Evolutionary conservation across 306 rosid genomes (phyloP), one percentile per base, ranked within the genome.

Genomic region (Cucumis hystrix): DNA sequence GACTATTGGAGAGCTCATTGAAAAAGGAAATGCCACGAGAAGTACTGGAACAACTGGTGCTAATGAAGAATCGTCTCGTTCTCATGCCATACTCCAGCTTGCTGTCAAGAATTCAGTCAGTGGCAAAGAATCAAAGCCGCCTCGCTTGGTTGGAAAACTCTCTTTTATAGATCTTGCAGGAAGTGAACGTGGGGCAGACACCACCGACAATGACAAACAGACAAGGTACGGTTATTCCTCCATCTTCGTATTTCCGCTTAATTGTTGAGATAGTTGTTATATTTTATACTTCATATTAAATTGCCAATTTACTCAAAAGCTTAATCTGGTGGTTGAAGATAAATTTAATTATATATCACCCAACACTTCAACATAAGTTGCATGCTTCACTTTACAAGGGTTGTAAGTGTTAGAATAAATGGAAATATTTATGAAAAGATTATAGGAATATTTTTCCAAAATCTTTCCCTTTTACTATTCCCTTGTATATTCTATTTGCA

Each of bases 131-230:
- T 83, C 97, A 79, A 96, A 92, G 84, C 96, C 98, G 71, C 93
- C 97, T 37, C 98, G 97, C 40, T 61, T 83, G 79, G 91, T 96
- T 54, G 99, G 99, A 74, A 96, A 96, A 83, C 97, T 96, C 75
- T 96, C 99, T 67, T 96, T 96, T 85, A 96, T 96, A 79, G 99
- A 96, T 83, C 99, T 96, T 77, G 99, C 99, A 54, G 99, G 99
- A 88, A 96, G 99, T 81, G 99, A 96, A 84, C 98, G 99, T 33
- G 99, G 99, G 79, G 99, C 99, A n/a, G 99, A 96, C 79, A 96
- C 99, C 57, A 96, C 99, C 15, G 99, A 96, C 80, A 96, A 96
- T 84, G 99, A 96, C 80, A 96, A 91, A 79, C 99, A 88, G 75
- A 96, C 99, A 43, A 91, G 99, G 99, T 96, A 83, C 54, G 66